Evolutionary conservation across 129 eudicot species (phyloP).

Genomic region (Calendula officinalis): DNA sequence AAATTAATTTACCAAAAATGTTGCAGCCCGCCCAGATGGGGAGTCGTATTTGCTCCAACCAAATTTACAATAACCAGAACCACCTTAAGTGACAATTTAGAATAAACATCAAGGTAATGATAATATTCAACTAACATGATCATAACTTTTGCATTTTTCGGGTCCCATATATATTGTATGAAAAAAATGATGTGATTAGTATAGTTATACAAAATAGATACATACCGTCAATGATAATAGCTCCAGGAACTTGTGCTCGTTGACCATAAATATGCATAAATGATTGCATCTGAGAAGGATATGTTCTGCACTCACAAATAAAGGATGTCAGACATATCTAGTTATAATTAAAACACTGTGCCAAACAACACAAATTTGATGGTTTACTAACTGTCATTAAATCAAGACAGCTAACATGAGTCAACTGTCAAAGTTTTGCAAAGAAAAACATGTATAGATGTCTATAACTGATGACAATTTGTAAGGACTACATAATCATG

Average conservation of each 20-base stretch:
- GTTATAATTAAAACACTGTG: slow-evolving; percentile 8
- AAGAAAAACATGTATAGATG: background rate
- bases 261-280: slow-evolving; percentile 80
- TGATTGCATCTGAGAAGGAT: slow-evolving; percentile 56
- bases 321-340: background rate
- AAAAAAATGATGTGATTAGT: slow-evolving; percentile 4
- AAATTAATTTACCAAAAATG: slow-evolving; percentile 65
- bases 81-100: slow-evolving; percentile 46
- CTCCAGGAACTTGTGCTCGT: slow-evolving; percentile 75
- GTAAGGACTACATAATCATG: slow-evolving; percentile 10
- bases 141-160: slow-evolving; percentile 9
- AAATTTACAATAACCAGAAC: slow-evolving; percentile 94
- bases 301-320: slow-evolving; percentile 49
- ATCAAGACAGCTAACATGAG: background rate
- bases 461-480: background rate
- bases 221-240: slow-evolving; percentile 85
- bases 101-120: background rate
- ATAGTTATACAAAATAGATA: slow-evolving; percentile 8
- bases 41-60: slow-evolving; percentile 91
- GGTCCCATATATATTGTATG: slow-evolving; percentile 1
- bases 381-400: background rate
- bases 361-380: slow-evolving; percentile 2
- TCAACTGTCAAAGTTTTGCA: background rate
- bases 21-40: slow-evolving; percentile 88
- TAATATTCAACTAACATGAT: slow-evolving; percentile 15